Base-by-base conservation (phyloP, 2,329 filamentous ascomycete species). In the Fusarium tanahbumbuense region DNA sequence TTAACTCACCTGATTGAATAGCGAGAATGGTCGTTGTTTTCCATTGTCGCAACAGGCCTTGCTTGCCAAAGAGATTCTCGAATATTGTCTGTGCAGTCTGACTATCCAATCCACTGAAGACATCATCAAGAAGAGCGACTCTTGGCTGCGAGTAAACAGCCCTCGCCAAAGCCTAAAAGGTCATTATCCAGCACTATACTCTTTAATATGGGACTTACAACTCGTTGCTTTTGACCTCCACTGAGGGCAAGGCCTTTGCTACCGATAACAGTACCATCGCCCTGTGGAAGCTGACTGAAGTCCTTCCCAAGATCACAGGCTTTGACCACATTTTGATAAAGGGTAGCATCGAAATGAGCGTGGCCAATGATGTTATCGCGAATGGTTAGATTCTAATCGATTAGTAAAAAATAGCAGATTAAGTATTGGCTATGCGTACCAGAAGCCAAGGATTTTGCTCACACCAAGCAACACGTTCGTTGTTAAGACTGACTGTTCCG, bases 201-300 rank as follows among this genome's bases (percentile, higher is more conserved):
- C 12, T 7, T 9, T 9, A 6, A 6, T 20, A 3, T 2, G 18
- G 13, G 11, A 66, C 75, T 77, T 72, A 77, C 80, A 10, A 84
- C 74, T 15, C 82, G 78, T 54, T 83, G 81, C 64, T 80, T 82
- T 66, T 86, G 84, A 0, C 84, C 84, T 10, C 84, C 84, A 6
- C 82, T 84, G 1, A 86, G 75, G 6, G 78, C 80, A 52, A 84
- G 77, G 0, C 84, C 84, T 37, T 82, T 82, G 52, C 81, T 84
- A 3, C 84, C 84, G 41, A 85, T 75, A 1, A 78, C 72, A 0
- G 82, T 84, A 11, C 72, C 64, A 37, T 85, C 81, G 3, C 79
- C 77, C 4, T 75, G 58, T 1, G 78, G 68, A 15, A 85, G 71
- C 32, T 75, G 76, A 7, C 42, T 28, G 12, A 81, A 64, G 15